Evolutionary conservation across 176 grass and related monocot genomes (phyloP).

Genomic region (Cocos nucifera): DNA sequence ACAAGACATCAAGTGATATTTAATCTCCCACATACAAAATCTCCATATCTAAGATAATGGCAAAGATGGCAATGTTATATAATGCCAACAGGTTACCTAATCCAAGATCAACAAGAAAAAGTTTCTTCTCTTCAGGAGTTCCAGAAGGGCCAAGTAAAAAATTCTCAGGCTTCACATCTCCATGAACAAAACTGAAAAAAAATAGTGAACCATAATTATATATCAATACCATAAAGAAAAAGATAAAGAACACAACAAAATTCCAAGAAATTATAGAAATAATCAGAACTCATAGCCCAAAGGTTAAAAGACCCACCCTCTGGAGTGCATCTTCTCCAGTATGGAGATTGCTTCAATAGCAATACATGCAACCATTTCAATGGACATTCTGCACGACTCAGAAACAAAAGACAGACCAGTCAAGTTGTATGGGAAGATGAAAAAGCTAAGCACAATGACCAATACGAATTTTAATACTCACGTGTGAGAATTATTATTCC

Average conservation of each 20-base stretch:
- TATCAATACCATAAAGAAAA: too few relatives aligned
- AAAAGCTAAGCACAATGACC: not conserved
- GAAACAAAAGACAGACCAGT: not conserved
- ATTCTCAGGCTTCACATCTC: constrained; percentile 14
- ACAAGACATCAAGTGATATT: not conserved
- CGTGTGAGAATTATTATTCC: constrained; percentile 10
- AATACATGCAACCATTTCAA: constrained; percentile 10
- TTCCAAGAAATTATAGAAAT: not conserved
- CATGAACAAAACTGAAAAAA: not conserved
- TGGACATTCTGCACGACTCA: constrained; percentile 5
- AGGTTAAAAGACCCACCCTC: not conserved
- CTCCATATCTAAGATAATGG: not conserved
- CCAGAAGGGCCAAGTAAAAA: constrained; percentile 5
- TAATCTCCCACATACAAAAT: not conserved
- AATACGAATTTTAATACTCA: not conserved
- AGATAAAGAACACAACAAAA: too few relatives aligned
- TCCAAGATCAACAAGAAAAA: constrained; percentile 10
- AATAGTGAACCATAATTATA: not conserved
- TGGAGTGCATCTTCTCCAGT: constrained; percentile 6
- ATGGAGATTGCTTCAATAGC: constrained; percentile 11
- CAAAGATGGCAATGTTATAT: not conserved
- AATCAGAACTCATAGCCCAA: not conserved
- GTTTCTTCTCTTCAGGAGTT: constrained; percentile 7
- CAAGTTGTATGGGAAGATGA: not conserved
- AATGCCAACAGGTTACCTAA: not conserved